Evolutionary conservation across 441 rosid species (phyloP).

Genomic region (Adansonia madagascariensis): DNA sequence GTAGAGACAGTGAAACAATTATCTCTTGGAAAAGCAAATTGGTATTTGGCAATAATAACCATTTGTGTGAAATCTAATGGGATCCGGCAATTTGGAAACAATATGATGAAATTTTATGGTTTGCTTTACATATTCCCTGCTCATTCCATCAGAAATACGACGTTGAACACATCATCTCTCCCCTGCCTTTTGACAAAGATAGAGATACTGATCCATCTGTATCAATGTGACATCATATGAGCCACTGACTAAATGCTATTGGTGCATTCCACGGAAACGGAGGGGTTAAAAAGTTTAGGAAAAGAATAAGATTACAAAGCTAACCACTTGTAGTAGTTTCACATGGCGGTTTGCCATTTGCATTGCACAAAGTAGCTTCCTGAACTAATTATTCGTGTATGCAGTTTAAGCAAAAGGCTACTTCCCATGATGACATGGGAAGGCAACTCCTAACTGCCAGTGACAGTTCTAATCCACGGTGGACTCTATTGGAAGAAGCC

Average conservation of each 20-base stretch:
- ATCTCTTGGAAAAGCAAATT: neutral
- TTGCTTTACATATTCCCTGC: neutral
- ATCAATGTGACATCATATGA: neutral
- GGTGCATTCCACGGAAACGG: neutral
- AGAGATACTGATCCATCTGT: neutral
- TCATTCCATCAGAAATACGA: neutral
- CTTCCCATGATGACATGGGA: slow-evolving; percentile 44
- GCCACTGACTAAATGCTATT: neutral
- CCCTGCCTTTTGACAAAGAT: neutral
- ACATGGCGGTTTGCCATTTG: neutral
- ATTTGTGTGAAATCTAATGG: neutral
- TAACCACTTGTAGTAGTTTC: neutral
- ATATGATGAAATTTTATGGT: neutral
- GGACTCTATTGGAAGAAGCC: slow-evolving; percentile 78
- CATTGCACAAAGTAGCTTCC: neutral
- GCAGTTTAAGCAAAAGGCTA: slow-evolving; percentile 17
- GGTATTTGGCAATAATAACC: neutral
- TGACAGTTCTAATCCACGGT: slow-evolving; percentile 84
- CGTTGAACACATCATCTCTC: neutral
- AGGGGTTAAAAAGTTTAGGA: neutral
- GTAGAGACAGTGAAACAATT: slow-evolving; percentile 39
- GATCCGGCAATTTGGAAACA: neutral
- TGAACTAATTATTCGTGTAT: neutral
- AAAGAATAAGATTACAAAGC: neutral
- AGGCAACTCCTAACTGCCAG: slow-evolving; percentile 59